phyloP scores from a whole-genome alignment of 2,329 filamentous ascomycete species.

The Periconia sp. region DNA sequence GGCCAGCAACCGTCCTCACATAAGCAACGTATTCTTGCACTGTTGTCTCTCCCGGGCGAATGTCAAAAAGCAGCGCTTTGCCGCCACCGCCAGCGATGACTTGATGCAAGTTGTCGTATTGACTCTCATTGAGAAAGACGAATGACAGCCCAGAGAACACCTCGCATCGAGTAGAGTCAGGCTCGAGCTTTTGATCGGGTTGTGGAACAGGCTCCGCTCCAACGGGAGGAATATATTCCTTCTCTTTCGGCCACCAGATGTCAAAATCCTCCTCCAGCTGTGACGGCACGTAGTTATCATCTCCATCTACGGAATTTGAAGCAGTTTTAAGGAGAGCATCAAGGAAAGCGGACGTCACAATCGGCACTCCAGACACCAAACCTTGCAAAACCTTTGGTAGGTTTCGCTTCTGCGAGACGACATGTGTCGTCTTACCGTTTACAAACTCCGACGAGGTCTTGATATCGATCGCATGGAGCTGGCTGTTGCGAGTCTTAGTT shows the following conservation, averaged over 20 bases:
- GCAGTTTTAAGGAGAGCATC: slow-evolving; percentile 72
- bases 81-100: slow-evolving; percentile 81
- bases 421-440: slow-evolving; percentile 76
- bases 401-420: slow-evolving; percentile 88
- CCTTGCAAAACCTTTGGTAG: slow-evolving; percentile 86
- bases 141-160: slow-evolving; percentile 90
- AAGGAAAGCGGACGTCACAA: slow-evolving; percentile 77
- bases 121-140: slow-evolving; percentile 77
- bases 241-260: slow-evolving; percentile 75
- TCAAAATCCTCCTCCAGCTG: slow-evolving; percentile 82
- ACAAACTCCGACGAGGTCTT: slow-evolving; percentile 81
- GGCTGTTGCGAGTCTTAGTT: slow-evolving; percentile 57
- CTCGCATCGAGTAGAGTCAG: slow-evolving; percentile 68
- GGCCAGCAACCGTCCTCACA: slow-evolving; percentile 75
- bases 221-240: slow-evolving; percentile 73
- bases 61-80: slow-evolving; percentile 74
- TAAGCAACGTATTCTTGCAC: slow-evolving; percentile 79
- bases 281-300: slow-evolving; percentile 58
- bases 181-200: slow-evolving; percentile 72
- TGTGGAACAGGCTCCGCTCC: slow-evolving; percentile 77
- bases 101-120: slow-evolving; percentile 76
- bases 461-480: slow-evolving; percentile 84
- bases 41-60: slow-evolving; percentile 67
- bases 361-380: slow-evolving; percentile 77
- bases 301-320: slow-evolving; percentile 40